Conservation (phyloP, 371 early-diverging fungal genomes). For the Massospora cicadina region DNA sequence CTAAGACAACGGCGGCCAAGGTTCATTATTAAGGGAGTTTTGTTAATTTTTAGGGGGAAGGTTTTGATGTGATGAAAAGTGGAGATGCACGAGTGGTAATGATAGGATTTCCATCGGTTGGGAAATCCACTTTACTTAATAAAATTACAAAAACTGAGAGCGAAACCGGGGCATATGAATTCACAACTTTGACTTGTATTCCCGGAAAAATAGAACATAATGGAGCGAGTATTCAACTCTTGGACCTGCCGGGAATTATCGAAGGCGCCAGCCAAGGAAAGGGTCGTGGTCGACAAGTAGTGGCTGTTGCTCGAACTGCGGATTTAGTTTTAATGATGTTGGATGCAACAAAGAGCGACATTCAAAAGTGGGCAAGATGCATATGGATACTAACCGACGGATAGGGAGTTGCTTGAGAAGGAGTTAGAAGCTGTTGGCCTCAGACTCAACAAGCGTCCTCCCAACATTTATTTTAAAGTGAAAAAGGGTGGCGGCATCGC, state of each 20-base stretch:
- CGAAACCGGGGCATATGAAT: slow-evolving; percentile 91
- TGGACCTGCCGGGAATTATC: slow-evolving; percentile 71
- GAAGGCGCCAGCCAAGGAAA: slow-evolving; percentile 93
- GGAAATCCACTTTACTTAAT: slow-evolving; percentile 93
- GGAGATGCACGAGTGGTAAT: slow-evolving; percentile 98
- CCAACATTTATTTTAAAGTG: slow-evolving; percentile 92
- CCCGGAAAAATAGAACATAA: slow-evolving; percentile 97
- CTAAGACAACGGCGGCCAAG: slow-evolving; percentile 56
- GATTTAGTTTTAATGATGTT: slow-evolving; percentile 96
- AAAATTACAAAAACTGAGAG: slow-evolving; percentile 92
- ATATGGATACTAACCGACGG: neutral
- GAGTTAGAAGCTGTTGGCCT: slow-evolving; percentile 99
- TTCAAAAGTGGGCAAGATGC: slow-evolving; percentile 27
- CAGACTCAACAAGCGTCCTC: slow-evolving; percentile 76
- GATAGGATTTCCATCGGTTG: slow-evolving; percentile 99
- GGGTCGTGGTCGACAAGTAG: slow-evolving; percentile 41
- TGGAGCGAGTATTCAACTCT: slow-evolving; percentile 93
- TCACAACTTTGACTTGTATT: slow-evolving; percentile 97
- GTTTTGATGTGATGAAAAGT: slow-evolving; percentile 95
- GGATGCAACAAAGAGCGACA: slow-evolving; percentile 87
- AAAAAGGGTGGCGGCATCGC: slow-evolving; percentile 97
- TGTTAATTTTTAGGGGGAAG: slow-evolving; percentile 47
- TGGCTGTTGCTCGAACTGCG: slow-evolving; percentile 82
- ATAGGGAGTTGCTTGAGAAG: slow-evolving; percentile 73
- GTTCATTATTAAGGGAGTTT: slow-evolving; percentile 15